Evolutionary conservation across 2,329 filamentous ascomycete species (phyloP), one percentile per base, ranked within the genome.

Genomic region (Fusarium sp.): DNA sequence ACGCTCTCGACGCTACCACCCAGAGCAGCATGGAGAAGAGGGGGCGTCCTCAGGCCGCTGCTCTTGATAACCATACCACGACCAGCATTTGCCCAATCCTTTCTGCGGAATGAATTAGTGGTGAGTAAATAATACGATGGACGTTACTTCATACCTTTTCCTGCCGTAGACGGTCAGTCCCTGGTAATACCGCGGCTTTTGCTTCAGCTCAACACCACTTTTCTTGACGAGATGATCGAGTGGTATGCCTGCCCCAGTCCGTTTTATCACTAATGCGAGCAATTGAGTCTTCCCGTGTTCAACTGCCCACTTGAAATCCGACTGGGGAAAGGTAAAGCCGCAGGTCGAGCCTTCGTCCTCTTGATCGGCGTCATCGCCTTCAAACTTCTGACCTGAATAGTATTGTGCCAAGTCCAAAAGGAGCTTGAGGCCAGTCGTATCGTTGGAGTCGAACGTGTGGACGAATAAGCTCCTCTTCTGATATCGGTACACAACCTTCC

Each of bases 141-240:
- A 48, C 12, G 15, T 64, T n/a, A 24, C 42, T 30, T 66, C 77
- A 36, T 80, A 85, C 85, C 84, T 83, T 78, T 95, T 95, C 80
- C 90, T 90, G 6, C 94, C 93, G 72, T 93, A 91, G 4, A 97
- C 91, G 3, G 90, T 91, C 36, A 96, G 81, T 1, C 94, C 94
- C 80, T 93, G 92, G 78, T 97, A 97, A 80, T 90, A 93, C 24
- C 88, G 87, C 2, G 93, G 90, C 80, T 92, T 93, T 72, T 89
- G 84, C 60, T 89, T 85, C 55, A 91, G 80, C 75, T 92, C 87
- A 3, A 92, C 81, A 6, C 92, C 92, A 63, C 87, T 91, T 64
- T 88, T 88, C 81, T 91, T 88, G 48, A 93, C 88, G 11, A 96
- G 82, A 24, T 89, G 84, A 54, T 92, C 88, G 1, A 95, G 82